Conservation (phyloP, 2,329 filamentous ascomycete genomes). For the Claviceps cyperi region DNA sequence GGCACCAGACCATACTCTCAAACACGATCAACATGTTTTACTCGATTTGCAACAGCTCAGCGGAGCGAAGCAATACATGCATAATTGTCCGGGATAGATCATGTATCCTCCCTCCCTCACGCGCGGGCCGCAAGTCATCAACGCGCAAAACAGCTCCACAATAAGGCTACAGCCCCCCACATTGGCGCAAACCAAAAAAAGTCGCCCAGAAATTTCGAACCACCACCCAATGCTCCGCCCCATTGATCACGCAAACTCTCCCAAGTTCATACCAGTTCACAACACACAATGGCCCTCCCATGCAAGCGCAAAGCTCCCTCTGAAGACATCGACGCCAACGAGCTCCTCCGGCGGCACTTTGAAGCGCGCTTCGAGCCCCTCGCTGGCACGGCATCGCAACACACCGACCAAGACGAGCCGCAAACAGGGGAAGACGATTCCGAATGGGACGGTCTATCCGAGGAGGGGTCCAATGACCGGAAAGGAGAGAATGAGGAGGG, state of each 20-base stretch:
- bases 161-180: too few relatives aligned
- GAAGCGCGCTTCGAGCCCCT: slow-evolving; percentile 77
- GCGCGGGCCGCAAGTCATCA: too few relatives aligned
- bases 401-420: slow-evolving; percentile 10
- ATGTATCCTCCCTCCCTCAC: too few relatives aligned
- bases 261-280: neutral
- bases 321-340: slow-evolving; percentile 43
- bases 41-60: too few relatives aligned
- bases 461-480: slow-evolving; percentile 15
- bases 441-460: slow-evolving; percentile 9
- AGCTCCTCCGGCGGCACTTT: slow-evolving; percentile 70
- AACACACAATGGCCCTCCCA: slow-evolving; percentile 26
- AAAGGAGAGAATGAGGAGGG: slow-evolving; percentile 7
- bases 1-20: too few relatives aligned
- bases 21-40: too few relatives aligned
- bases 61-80: too few relatives aligned
- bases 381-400: slow-evolving; percentile 15
- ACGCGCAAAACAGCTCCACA: too few relatives aligned
- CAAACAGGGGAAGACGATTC: neutral
- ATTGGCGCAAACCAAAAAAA: neutral
- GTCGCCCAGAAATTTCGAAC: neutral
- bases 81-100: too few relatives aligned
- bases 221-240: too few relatives aligned
- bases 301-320: slow-evolving; percentile 35
- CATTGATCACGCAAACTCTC: neutral